phyloP scores from a whole-genome alignment of 2,329 filamentous ascomycete genomes.

The Thielaviopsis euricoi region DNA sequence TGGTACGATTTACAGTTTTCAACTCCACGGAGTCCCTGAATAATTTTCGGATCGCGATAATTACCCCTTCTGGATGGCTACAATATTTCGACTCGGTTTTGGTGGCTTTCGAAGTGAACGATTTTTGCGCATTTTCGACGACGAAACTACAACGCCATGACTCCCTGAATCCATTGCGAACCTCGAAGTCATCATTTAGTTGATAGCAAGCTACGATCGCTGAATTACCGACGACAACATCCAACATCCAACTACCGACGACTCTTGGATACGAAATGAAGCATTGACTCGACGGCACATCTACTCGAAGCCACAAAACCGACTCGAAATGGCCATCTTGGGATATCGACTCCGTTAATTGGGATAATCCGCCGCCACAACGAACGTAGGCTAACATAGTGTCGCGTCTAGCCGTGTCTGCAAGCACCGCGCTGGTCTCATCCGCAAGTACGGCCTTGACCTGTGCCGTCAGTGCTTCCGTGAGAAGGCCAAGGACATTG shows the following conservation, averaged over 20 bases:
- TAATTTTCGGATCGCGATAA: neutral
- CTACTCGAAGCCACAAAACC: neutral
- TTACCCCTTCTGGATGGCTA: neutral
- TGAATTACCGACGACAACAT: neutral
- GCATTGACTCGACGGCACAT: neutral
- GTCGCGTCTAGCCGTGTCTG: conserved; percentile 37
- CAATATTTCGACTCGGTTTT: neutral
- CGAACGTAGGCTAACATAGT: conserved; percentile 3
- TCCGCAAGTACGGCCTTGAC: conserved; percentile 98
- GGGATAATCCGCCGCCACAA: neutral
- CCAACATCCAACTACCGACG: neutral
- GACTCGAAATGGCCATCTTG: neutral
- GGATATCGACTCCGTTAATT: neutral
- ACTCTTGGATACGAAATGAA: neutral
- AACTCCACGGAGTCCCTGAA: neutral
- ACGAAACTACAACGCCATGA: neutral
- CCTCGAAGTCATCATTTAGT: neutral
- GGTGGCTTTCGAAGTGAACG: neutral
- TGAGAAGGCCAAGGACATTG: conserved; percentile 57
- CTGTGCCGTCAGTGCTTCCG: conserved; percentile 68
- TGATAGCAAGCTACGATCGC: neutral
- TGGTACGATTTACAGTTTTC: conserved; percentile 47
- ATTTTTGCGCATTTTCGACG: neutral
- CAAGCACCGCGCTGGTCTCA: conserved; percentile 96
- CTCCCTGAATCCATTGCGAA: neutral